Percentiles rank a stretch among this genome's conserved stretches.
Evolutionary conservation across 2,329 filamentous ascomycete species (phyloP).

Genomic region (Pseudocercospora crystallina): DNA sequence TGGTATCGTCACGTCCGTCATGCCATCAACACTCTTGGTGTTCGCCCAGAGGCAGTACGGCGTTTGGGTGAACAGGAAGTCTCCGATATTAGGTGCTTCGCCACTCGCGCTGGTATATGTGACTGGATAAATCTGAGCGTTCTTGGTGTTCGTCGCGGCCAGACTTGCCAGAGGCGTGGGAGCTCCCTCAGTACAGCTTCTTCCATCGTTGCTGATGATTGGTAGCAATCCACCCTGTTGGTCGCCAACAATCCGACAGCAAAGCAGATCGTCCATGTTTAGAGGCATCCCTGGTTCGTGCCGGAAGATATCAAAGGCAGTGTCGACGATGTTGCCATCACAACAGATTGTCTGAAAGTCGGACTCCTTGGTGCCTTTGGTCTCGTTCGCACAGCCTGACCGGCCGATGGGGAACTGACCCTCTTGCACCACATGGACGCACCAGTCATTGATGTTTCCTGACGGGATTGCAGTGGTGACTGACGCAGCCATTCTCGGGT

Average conservation of each 20-base stretch:
- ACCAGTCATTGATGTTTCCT: constrained; percentile 19
- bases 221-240: constrained; percentile 15
- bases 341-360: constrained; percentile 21
- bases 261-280: constrained; percentile 17
- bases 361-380: background rate
- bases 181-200: constrained; percentile 11
- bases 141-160: constrained; percentile 23
- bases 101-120: constrained; percentile 18
- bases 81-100: constrained; percentile 6
- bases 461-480: constrained; percentile 17
- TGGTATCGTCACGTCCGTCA: constrained; percentile 21
- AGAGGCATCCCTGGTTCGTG: constrained; percentile 5
- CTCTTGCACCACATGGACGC: constrained; percentile 6
- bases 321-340: constrained; percentile 17
- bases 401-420: too few species aligned
- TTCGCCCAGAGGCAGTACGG: constrained; percentile 23
- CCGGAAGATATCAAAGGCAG: constrained; percentile 5
- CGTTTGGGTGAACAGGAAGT: constrained; percentile 16
- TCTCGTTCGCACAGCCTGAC: constrained; percentile 16
- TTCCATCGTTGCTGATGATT: background rate
- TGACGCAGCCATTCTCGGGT: background rate
- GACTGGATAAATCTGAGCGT: constrained; percentile 17
- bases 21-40: constrained; percentile 14
- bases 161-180: constrained; percentile 23
- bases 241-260: constrained; percentile 12